phyloP scores from a whole-genome alignment of 2,329 filamentous ascomycete genomes.

The Fusarium bactridioides region DNA sequence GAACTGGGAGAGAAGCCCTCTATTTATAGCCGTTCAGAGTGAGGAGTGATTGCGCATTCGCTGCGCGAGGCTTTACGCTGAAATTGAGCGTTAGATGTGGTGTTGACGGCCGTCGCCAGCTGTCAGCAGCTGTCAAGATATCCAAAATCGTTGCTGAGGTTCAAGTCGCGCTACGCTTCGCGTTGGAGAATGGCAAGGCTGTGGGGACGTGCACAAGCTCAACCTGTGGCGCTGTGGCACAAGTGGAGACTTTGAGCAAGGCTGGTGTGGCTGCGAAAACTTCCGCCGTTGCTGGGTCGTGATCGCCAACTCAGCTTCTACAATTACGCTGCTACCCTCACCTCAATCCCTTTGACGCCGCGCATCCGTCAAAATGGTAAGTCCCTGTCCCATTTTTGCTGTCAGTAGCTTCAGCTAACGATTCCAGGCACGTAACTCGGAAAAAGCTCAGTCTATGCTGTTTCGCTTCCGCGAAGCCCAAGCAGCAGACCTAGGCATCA shows the following conservation, averaged over 20 bases:
- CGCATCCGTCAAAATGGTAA: constrained; percentile 42
- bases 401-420: not conserved
- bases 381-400: fast-evolving
- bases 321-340: constrained; percentile 7
- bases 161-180: constrained; percentile 9
- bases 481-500: constrained; percentile 93
- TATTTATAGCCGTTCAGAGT: constrained; percentile 1
- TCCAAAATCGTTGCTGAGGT: not conserved
- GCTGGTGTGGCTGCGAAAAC: constrained; percentile 40
- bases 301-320: constrained; percentile 24
- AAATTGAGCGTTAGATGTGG: not conserved
- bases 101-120: not conserved
- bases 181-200: constrained; percentile 26
- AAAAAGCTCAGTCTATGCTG: constrained; percentile 99
- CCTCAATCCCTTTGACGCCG: not conserved
- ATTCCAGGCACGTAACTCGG: constrained; percentile 90
- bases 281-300: constrained; percentile 30
- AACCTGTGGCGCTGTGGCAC: constrained; percentile 27
- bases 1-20: not conserved
- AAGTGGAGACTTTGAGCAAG: constrained; percentile 15
- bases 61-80: no score
- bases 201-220: constrained; percentile 15
- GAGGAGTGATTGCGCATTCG: not conserved
- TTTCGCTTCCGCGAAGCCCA: constrained; percentile 99
- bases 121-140: not conserved